Conservation (phyloP, 106 monocot genomes). For the Posidonia australis region DNA sequence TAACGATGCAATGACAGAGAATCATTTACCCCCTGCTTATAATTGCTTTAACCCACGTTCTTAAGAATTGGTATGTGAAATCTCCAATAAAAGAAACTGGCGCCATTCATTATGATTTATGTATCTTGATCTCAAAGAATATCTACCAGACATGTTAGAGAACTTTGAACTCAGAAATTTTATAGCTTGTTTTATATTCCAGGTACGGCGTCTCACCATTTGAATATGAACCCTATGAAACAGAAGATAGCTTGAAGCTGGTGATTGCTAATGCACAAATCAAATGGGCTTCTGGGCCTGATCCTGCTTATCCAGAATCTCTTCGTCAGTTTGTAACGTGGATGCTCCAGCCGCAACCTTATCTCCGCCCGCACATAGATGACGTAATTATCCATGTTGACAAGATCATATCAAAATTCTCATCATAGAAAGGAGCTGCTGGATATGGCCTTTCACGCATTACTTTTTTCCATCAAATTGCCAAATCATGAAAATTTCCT, state of each 20-base stretch:
- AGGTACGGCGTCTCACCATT: slow-evolving; percentile 91
- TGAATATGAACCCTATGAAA: slow-evolving; percentile 69
- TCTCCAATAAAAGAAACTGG: too few relatives aligned
- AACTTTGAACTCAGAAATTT: too few relatives aligned
- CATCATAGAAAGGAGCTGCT: slow-evolving; percentile 4
- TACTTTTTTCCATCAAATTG: too few relatives aligned
- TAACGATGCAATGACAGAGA: too few relatives aligned
- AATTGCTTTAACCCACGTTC: too few relatives aligned
- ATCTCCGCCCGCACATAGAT: slow-evolving; percentile 64
- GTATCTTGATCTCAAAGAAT: too few relatives aligned
- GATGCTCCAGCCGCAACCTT: slow-evolving; percentile 86
- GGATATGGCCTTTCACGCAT: too few relatives aligned
- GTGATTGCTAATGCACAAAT: slow-evolving; percentile 61
- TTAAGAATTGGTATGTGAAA: too few relatives aligned
- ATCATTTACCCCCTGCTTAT: too few relatives aligned
- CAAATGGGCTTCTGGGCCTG: slow-evolving; percentile 63
- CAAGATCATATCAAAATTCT: slow-evolving; percentile 70
- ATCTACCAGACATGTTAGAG: too few relatives aligned
- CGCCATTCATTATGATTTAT: too few relatives aligned
- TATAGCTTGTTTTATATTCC: background rate
- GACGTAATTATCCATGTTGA: slow-evolving; percentile 88
- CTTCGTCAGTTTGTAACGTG: slow-evolving; percentile 75
- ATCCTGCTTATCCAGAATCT: slow-evolving; percentile 62
- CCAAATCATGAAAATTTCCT: too few relatives aligned
- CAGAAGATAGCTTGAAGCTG: slow-evolving; percentile 64